A percentile compares a stretch with the other conserved stretches of the same genome.
Conservation (phyloP, 441 rosid genomes). For the Corymbia calophylla region DNA sequence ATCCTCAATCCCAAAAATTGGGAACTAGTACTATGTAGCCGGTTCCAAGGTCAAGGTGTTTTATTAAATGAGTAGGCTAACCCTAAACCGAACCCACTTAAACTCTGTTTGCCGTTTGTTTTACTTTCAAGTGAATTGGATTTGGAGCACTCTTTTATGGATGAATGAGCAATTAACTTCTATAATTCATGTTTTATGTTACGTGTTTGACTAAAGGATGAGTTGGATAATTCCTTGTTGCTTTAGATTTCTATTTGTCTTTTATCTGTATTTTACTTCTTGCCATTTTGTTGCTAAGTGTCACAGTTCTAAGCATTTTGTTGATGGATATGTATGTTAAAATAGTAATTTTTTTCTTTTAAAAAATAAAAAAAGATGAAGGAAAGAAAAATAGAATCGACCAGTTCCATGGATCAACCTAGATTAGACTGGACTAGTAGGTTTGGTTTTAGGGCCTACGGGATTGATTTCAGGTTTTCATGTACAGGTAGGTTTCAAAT, state of each 20-base stretch:
- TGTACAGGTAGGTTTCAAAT: background rate
- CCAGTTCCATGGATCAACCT: background rate
- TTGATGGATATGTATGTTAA: background rate
- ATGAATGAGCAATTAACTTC: background rate
- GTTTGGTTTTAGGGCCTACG: background rate
- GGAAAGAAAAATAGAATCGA: background rate
- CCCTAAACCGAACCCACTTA: background rate
- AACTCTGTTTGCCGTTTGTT: background rate
- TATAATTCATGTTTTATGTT: background rate
- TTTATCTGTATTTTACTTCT: background rate
- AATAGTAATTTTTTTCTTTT: background rate
- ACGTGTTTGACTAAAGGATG: background rate
- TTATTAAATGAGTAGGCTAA: background rate
- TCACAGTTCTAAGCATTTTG: background rate
- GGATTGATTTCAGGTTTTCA: background rate
- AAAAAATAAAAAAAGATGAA: background rate
- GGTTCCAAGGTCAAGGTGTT: background rate
- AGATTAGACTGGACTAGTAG: background rate
- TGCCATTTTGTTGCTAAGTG: background rate
- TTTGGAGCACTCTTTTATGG: background rate
- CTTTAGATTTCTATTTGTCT: background rate
- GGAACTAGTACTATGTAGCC: background rate
- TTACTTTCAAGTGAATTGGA: background rate
- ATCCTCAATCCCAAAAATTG: background rate
- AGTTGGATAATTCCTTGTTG: background rate